Evolutionary conservation across 495 filamentous ascomycete species (phyloP).

Genomic region (Aspergillus baeticus): DNA sequence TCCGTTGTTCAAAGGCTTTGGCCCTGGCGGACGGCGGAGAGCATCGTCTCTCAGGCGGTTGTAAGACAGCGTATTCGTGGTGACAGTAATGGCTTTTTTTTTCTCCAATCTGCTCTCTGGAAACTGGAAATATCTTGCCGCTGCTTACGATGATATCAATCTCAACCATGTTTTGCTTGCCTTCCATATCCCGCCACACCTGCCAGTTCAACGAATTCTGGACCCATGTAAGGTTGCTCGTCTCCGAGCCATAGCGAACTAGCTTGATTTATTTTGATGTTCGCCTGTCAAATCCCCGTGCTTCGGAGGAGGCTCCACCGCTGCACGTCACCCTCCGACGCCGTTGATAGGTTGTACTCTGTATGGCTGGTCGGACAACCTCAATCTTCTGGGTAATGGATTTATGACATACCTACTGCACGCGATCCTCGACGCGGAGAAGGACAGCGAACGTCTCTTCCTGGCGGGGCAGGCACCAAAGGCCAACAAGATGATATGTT

Average conservation of each 20-base stretch:
- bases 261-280: background rate
- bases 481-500: background rate
- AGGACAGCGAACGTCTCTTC: constrained; percentile 11
- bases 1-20: too few relatives aligned
- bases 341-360: constrained; percentile 10
- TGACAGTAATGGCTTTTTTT: too few relatives aligned
- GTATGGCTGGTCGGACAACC: background rate
- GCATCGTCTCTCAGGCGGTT: too few relatives aligned
- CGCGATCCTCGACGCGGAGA: background rate
- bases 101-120: too few relatives aligned
- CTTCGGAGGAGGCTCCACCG: constrained; percentile 1
- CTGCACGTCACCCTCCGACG: constrained; percentile 11
- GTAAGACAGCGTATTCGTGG: too few relatives aligned
- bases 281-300: background rate
- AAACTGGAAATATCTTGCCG: too few relatives aligned
- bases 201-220: background rate
- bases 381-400: background rate
- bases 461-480: constrained; percentile 15
- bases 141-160: background rate
- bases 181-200: background rate
- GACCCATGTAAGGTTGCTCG: background rate
- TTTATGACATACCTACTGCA: background rate
- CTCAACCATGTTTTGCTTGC: background rate
- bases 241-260: background rate
- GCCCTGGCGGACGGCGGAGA: too few relatives aligned